Evolutionary conservation across 1,139 yeast species (phyloP).

Genomic region (Meyerozyma guilliermondii): DNA sequence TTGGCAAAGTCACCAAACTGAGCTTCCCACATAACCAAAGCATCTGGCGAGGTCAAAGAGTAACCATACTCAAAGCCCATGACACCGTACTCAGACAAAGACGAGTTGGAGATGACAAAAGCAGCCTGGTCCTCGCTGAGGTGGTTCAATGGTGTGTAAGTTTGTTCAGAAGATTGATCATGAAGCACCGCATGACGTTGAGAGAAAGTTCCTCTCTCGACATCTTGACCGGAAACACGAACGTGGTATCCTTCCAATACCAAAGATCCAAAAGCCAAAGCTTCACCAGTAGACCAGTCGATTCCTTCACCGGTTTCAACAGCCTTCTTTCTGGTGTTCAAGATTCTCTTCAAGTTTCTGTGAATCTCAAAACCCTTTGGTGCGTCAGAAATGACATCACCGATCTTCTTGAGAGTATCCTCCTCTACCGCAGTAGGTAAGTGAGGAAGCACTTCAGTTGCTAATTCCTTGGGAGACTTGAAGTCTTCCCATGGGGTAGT

Average conservation of each 20-base stretch:
- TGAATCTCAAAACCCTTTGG: slow-evolving; percentile 90
- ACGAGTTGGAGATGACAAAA: slow-evolving; percentile 89
- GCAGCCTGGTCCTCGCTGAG: slow-evolving; percentile 79
- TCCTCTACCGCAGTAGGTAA: slow-evolving; percentile 91
- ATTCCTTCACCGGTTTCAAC: slow-evolving; percentile 88
- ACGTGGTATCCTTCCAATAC: slow-evolving; percentile 93
- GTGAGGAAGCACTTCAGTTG: slow-evolving; percentile 92
- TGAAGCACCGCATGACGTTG: slow-evolving; percentile 99
- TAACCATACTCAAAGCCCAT: slow-evolving; percentile 99
- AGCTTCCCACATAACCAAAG: slow-evolving; percentile 98
- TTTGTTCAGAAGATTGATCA: slow-evolving; percentile 83
- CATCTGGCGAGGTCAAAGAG: slow-evolving; percentile 95
- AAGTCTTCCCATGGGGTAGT: slow-evolving; percentile 99
- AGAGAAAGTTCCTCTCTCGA: slow-evolving; percentile 99
- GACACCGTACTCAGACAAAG: slow-evolving; percentile 97
- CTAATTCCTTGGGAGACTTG: slow-evolving; percentile 96
- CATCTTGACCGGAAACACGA: slow-evolving; percentile 98
- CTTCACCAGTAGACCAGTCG: slow-evolving; percentile 99
- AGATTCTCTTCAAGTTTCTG: slow-evolving; percentile 93
- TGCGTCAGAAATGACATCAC: slow-evolving; percentile 71
- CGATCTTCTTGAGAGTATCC: slow-evolving; percentile 68
- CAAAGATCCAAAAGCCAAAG: slow-evolving; percentile 92
- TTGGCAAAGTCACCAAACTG: slow-evolving; percentile 99
- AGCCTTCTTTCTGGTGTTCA: slow-evolving; percentile 81
- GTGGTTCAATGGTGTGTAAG: slow-evolving; percentile 80